Evolutionary conservation across 495 filamentous ascomycete species (phyloP), one percentile per base, ranked within the genome.

Genomic region (Lichenothelia convexa): DNA sequence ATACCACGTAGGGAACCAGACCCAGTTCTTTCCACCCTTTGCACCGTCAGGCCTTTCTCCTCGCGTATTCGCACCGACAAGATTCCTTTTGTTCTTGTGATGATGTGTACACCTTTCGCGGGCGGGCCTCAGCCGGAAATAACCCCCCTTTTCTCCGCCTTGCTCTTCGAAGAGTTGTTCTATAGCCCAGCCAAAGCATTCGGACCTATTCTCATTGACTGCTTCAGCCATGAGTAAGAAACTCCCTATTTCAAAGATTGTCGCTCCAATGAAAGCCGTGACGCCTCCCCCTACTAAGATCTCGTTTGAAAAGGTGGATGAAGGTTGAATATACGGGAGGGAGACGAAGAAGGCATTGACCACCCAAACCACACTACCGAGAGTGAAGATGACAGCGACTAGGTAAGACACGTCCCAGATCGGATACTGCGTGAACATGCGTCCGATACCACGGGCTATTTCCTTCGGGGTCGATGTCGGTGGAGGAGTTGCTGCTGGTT

Each of bases 181-280:
- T 15, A 78, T 26, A 0, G 78, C 77, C 75, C 73, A 81, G 12
- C 77, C 77, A 53, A 81, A 80, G 49, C 76, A 82, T 9, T 68
- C 71, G 0, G 65, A 56, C 13, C 67, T 54, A 38, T 74, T 72
- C 38, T 72, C 72, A 51, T 81, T 80, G 3, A 80, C 58, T 7
- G 75, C 76, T 47, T 84, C 78, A 3, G 78, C 49, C 45, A 81
- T 60, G 11, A 81, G 53, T 17, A 82, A 47, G 0, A 81, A 50
- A 39, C 67, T 71, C 0, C 75, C 76, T 13, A 79, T 38, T 45
- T 77, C 72, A 48, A 82, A 80, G 3, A 81, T 54, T 0, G 72
- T 77, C 1, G 71, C 71, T n/a, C 78, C 77, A 18, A 80, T 62
- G 41, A 80, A 75, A 3, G 69, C 75, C 0, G 68, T 73, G 6